Percentiles rank a stretch among this genome's conserved stretches.
Evolutionary conservation across 2,329 filamentous ascomycete genomes (phyloP).

Genomic region (Daldinia eschscholtzii): DNA sequence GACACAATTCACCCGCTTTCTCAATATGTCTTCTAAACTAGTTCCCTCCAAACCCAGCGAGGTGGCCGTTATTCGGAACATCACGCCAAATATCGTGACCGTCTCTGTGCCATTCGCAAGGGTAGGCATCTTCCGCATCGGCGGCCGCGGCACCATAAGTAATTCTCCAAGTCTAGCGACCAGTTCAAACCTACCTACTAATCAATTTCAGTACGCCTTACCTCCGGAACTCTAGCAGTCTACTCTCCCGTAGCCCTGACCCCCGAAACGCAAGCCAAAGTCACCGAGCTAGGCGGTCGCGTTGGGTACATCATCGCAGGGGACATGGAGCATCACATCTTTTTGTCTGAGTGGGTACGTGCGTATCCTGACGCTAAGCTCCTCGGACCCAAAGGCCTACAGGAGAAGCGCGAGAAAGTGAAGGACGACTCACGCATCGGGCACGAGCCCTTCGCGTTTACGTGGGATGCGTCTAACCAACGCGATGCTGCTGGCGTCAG

Average conservation of each 20-base stretch:
- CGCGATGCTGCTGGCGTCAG: constrained; percentile 66
- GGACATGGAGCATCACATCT: constrained; percentile 96
- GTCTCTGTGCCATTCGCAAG: constrained; percentile 87
- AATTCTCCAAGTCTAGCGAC: constrained; percentile 46
- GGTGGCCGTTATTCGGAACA: constrained; percentile 89
- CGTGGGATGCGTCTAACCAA: constrained; percentile 72
- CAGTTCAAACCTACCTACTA: background rate
- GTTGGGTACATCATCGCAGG: constrained; percentile 88
- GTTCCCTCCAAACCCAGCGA: constrained; percentile 79
- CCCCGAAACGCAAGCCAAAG: constrained; percentile 74
- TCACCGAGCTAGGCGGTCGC: constrained; percentile 73
- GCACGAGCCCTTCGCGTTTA: constrained; percentile 71
- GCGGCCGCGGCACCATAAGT: constrained; percentile 89
- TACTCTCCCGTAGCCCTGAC: constrained; percentile 94
- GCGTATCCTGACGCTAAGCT: constrained; percentile 84
- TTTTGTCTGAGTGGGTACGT: constrained; percentile 84
- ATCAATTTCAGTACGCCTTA: constrained; percentile 74
- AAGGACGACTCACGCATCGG: constrained; percentile 66
- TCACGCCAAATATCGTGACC: constrained; percentile 83
- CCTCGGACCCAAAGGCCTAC: constrained; percentile 84
- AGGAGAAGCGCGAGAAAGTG: constrained; percentile 79
- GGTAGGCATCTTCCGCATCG: constrained; percentile 83
- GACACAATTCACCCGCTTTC: constrained; percentile 22
- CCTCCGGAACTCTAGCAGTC: constrained; percentile 82
- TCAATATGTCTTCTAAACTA: constrained; percentile 71